Percentiles rank a stretch among this genome's conserved stretches.
phyloP scores from a whole-genome alignment of 768 basidiomycete genomes.

The Suillus paluster region DNA sequence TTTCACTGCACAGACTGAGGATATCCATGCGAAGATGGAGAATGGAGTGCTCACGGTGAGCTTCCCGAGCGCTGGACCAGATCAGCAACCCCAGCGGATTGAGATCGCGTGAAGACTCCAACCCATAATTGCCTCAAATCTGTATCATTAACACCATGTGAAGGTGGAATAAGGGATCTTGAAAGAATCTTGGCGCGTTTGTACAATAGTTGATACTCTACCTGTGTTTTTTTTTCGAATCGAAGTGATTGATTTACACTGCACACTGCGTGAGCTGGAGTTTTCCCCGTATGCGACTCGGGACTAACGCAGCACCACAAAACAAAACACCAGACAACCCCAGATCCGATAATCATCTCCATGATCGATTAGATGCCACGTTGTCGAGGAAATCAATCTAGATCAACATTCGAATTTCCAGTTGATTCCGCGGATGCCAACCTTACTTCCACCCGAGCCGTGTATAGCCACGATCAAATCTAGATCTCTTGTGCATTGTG shows the following conservation, averaged over 20 bases:
- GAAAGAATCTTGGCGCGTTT: too few species aligned
- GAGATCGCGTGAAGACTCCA: constrained; percentile 18
- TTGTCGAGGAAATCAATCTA: constrained; percentile 4
- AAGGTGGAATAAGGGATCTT: not conserved
- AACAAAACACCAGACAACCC: not conserved
- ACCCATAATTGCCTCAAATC: not conserved
- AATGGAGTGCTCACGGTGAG: constrained; percentile 35
- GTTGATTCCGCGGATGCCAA: not conserved
- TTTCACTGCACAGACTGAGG: constrained; percentile 25
- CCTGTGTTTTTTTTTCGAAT: too few species aligned
- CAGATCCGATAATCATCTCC: not conserved
- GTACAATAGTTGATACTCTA: too few species aligned
- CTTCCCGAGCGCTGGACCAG: not conserved
- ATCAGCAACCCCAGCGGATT: not conserved
- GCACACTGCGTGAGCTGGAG: too few species aligned
- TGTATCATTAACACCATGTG: not conserved
- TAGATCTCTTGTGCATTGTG: not conserved
- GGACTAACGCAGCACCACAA: not conserved
- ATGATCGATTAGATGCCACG: constrained; percentile 6
- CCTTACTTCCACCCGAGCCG: not conserved
- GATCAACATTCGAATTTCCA: not conserved
- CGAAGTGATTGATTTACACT: too few species aligned
- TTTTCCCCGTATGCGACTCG: too few species aligned
- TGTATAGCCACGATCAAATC: not conserved
- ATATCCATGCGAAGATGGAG: constrained; percentile 51